Conservation (phyloP, 73 alveolate genomes). For the Stentor roeselii region DNA sequence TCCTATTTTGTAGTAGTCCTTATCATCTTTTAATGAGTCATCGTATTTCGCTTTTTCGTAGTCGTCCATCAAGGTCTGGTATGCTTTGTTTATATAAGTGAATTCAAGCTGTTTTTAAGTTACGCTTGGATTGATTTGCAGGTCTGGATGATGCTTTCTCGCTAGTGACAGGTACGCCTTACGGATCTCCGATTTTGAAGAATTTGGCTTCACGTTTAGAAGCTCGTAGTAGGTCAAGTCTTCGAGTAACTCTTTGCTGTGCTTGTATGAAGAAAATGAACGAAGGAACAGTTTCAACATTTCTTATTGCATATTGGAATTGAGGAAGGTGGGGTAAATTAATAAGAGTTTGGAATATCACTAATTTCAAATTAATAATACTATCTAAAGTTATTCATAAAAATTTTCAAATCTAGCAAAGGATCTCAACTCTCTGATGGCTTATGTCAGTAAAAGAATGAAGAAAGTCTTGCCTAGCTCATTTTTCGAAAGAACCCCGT, state of each 20-base stretch:
- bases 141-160: constrained; percentile 60
- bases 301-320: too few species aligned
- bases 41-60: constrained; percentile 60
- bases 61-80: constrained; percentile 55
- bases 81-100: constrained; percentile 53
- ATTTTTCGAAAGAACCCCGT: neutral
- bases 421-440: neutral
- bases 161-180: constrained; percentile 55
- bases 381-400: too few species aligned
- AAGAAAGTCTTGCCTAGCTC: neutral
- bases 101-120: constrained; percentile 39
- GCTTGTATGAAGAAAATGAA: too few species aligned
- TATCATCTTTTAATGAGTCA: constrained; percentile 49
- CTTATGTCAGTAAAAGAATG: neutral
- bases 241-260: neutral
- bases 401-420: neutral
- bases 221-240: constrained; percentile 39
- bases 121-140: constrained; percentile 42
- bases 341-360: too few species aligned
- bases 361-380: too few species aligned
- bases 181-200: constrained; percentile 43
- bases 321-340: too few species aligned
- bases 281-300: too few species aligned
- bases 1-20: constrained; percentile 51
- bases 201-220: constrained; percentile 44